Conservation (phyloP, 495 filamentous ascomycete species). For the Durotheca rogersii region DNA sequence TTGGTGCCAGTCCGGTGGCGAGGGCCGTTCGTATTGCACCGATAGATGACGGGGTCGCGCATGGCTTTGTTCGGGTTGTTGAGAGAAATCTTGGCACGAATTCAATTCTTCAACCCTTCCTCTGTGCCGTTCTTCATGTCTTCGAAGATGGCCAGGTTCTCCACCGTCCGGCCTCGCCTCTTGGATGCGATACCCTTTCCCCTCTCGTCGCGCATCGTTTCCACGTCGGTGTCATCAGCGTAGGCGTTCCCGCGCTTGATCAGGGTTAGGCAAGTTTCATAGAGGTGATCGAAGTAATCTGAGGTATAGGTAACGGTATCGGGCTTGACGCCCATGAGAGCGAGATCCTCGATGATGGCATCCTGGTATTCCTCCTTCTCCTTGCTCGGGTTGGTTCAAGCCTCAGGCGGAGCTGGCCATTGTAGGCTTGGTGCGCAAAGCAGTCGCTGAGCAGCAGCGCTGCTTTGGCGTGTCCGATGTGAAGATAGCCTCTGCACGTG, state of each 20-base stretch:
- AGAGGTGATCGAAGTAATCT: slow-evolving; percentile 88
- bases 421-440: slow-evolving; percentile 87
- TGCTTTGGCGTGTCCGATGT: slow-evolving; percentile 93
- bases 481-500: slow-evolving; percentile 67
- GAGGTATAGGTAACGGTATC: slow-evolving; percentile 78
- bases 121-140: slow-evolving; percentile 83
- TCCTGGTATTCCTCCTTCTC: slow-evolving; percentile 92
- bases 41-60: slow-evolving; percentile 93
- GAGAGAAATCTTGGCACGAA: slow-evolving; percentile 84
- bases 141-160: slow-evolving; percentile 77
- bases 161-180: slow-evolving; percentile 72
- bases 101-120: slow-evolving; percentile 77
- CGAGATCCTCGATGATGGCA: slow-evolving; percentile 82
- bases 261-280: slow-evolving; percentile 72
- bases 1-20: slow-evolving; percentile 87
- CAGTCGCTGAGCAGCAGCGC: slow-evolving; percentile 89
- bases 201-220: slow-evolving; percentile 79
- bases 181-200: slow-evolving; percentile 72
- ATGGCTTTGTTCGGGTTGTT: slow-evolving; percentile 83
- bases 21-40: slow-evolving; percentile 69
- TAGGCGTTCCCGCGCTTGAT: slow-evolving; percentile 87
- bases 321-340: slow-evolving; percentile 80
- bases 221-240: slow-evolving; percentile 84
- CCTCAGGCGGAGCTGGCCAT: slow-evolving; percentile 76
- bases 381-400: slow-evolving; percentile 94